Evolutionary conservation across 805 yeast species (phyloP).

Genomic region (Zygosaccharomyces bailii): DNA sequence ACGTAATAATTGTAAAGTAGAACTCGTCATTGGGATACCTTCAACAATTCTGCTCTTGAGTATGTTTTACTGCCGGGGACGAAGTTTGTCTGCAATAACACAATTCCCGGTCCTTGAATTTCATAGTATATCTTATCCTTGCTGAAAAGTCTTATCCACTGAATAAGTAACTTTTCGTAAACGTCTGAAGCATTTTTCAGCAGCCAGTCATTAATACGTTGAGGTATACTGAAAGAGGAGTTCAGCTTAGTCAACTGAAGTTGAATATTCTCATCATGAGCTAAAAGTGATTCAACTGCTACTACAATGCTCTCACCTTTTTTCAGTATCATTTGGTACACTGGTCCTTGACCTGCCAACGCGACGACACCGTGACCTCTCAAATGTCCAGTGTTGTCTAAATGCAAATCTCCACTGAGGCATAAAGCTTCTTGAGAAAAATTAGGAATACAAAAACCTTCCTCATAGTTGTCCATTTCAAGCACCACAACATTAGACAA

Average conservation of each 20-base stretch:
- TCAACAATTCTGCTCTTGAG: constrained; percentile 14
- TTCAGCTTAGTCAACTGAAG: constrained; percentile 9
- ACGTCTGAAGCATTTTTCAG: constrained; percentile 6
- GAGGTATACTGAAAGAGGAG: constrained; percentile 12
- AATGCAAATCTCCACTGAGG: constrained; percentile 26
- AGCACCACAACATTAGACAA: constrained; percentile 28
- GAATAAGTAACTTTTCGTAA: constrained; percentile 16
- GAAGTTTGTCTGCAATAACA: constrained; percentile 28
- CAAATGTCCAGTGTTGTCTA: constrained; percentile 15
- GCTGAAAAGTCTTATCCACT: constrained; percentile 15
- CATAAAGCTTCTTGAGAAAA: constrained; percentile 22
- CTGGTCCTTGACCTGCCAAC: constrained; percentile 33
- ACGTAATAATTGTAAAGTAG: constrained; percentile 11
- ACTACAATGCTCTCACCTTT: constrained; percentile 26
- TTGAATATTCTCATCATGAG: constrained; percentile 18
- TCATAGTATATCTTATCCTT: constrained; percentile 25
- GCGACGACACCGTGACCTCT: constrained; percentile 32
- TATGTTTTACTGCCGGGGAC: constrained; percentile 13
- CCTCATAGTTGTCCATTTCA: constrained; percentile 21
- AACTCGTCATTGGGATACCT: constrained; percentile 6
- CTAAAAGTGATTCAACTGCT: constrained; percentile 22
- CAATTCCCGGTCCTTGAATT: constrained; percentile 34
- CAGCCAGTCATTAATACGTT: constrained; percentile 7
- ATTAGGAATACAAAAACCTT: constrained; percentile 25
- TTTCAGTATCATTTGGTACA: constrained; percentile 26